Percentiles rank a stretch among this genome's conserved stretches.
Conservation (phyloP, 352 stramenopile genomes). For the Plasmopara muralis region DNA sequence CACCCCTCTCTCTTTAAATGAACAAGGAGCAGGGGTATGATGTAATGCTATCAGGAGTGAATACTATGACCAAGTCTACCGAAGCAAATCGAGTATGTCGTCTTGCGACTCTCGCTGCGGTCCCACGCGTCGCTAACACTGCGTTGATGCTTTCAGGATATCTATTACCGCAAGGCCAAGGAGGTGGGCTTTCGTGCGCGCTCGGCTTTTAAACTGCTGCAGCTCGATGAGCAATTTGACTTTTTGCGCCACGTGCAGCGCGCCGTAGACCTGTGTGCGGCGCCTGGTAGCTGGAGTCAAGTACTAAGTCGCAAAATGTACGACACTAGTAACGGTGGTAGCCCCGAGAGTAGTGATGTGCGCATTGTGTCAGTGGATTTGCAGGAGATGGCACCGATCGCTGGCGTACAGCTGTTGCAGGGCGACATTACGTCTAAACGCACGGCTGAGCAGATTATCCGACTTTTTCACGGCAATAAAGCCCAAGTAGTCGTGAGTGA, state of each 20-base stretch:
- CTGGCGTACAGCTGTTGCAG: conserved; percentile 93
- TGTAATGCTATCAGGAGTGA: not conserved
- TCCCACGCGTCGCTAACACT: conserved; percentile 2
- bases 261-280: conserved; percentile 97
- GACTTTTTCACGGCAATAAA: conserved; percentile 88
- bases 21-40: no score
- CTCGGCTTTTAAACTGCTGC: conserved; percentile 98
- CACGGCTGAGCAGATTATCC: conserved; percentile 95
- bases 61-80: conserved; percentile 46
- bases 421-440: conserved; percentile 94
- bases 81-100: conserved; percentile 50
- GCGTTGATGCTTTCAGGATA: conserved; percentile 39
- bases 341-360: conserved; percentile 27
- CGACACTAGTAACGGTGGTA: conserved; percentile 29
- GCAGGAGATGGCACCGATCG: conserved; percentile 98
- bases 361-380: conserved; percentile 97
- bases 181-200: conserved; percentile 95
- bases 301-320: conserved; percentile 91
- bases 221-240: conserved; percentile 98
- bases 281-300: conserved; percentile 97
- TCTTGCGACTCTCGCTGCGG: conserved; percentile 1
- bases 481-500: conserved; percentile 98
- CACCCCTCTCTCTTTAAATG: no score
- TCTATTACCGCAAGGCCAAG: conserved; percentile 91
- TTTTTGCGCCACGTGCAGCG: conserved; percentile 89